Percentiles rank a stretch among this genome's conserved stretches.
phyloP scores from a whole-genome alignment of 768 basidiomycete species.

The Fistulinella prunicolor region DNA sequence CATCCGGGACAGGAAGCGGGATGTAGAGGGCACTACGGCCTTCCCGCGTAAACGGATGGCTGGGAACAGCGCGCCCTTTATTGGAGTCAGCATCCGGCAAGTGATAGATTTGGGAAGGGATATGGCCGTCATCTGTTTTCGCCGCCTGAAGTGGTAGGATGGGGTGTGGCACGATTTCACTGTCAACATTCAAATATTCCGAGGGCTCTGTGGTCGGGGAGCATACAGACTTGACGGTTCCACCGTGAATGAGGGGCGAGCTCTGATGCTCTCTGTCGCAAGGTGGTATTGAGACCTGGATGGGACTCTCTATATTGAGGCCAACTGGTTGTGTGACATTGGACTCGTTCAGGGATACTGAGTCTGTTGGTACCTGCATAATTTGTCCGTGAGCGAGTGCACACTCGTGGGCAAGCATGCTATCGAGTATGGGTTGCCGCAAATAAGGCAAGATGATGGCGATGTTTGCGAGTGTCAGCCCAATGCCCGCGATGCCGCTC shows the following conservation, averaged over 20 bases:
- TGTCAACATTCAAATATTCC: neutral
- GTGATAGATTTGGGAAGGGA: neutral
- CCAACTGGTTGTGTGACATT: neutral
- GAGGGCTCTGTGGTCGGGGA: neutral
- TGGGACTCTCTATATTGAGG: neutral
- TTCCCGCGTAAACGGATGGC: neutral
- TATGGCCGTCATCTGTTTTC: neutral
- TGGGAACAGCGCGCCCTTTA: neutral
- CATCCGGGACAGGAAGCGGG: conserved; percentile 16
- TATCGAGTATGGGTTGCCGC: conserved; percentile 21
- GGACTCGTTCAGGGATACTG: neutral
- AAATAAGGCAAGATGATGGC: conserved; percentile 22
- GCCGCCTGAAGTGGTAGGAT: neutral
- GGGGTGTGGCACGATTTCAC: neutral
- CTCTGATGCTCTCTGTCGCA: neutral
- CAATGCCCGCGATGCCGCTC: conserved; percentile 23
- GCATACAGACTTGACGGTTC: conserved; percentile 1
- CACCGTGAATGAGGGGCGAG: neutral
- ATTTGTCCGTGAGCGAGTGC: neutral
- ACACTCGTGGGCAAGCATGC: neutral
- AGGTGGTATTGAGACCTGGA: neutral
- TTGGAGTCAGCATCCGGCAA: neutral
- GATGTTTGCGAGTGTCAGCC: conserved; percentile 25
- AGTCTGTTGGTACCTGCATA: neutral
- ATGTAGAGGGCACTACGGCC: conserved; percentile 3